A percentile compares a stretch with the other conserved stretches of the same genome.
Conservation (phyloP, 2,329 filamentous ascomycete species). For the Aureobasidium subglaciale region DNA sequence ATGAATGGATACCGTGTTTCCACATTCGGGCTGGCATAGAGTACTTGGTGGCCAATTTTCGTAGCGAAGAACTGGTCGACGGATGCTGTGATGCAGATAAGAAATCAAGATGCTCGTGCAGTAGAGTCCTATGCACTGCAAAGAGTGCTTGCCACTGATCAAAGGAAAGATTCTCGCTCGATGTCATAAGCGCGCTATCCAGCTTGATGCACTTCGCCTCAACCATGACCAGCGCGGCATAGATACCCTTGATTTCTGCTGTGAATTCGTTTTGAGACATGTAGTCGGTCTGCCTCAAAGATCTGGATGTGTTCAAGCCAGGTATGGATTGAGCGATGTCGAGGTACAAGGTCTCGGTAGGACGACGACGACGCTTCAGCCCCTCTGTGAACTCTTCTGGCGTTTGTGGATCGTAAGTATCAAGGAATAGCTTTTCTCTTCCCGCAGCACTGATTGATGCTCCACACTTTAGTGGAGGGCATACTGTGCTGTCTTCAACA, state of each 20-base stretch:
- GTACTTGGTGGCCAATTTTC: constrained; percentile 68
- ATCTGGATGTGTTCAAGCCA: background rate
- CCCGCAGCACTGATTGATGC: background rate
- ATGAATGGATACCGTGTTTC: constrained; percentile 71
- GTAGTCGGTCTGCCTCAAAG: constrained; percentile 39
- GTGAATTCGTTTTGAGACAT: constrained; percentile 74
- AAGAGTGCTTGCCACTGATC: constrained; percentile 84
- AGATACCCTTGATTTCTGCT: constrained; percentile 76
- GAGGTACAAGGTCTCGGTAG: background rate
- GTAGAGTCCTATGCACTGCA: constrained; percentile 64
- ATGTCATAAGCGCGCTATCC: constrained; percentile 54
- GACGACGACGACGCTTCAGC: background rate
- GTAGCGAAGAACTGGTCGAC: constrained; percentile 60
- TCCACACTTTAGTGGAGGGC: background rate
- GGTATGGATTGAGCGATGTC: constrained; percentile 4
- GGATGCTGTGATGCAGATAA: constrained; percentile 85
- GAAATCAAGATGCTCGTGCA: constrained; percentile 44
- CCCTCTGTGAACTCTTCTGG: background rate
- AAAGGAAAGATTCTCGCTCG: constrained; percentile 42
- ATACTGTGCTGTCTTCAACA: background rate
- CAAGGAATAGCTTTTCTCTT: background rate
- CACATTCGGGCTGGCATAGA: constrained; percentile 92
- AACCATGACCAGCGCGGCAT: constrained; percentile 75
- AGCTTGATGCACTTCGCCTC: constrained; percentile 84
- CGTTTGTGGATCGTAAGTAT: background rate